These are phyloP conservation scores for Tolypocladium paradoxum DNA, from an alignment of 2,329 filamentous ascomycete species.

Conservation along the genomic window DNA sequence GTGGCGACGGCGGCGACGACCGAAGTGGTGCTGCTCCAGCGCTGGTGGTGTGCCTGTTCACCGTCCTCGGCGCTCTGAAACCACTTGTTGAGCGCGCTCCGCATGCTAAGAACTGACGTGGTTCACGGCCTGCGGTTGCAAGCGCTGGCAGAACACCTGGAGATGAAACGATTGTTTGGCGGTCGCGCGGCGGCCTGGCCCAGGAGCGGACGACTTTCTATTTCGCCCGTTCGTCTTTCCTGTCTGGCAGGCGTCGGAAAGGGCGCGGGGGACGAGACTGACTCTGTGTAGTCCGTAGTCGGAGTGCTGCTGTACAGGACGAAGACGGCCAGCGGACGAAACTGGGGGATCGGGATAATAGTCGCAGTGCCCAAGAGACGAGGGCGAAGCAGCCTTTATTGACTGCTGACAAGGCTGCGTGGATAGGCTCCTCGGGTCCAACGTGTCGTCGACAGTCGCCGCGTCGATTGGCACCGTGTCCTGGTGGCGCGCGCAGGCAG, in stretches of 20 bases:
- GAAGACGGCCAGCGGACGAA: not conserved
- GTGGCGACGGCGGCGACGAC: not conserved
- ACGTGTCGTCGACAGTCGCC: not conserved
- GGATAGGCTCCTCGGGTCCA: not conserved
- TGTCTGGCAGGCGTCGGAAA: not conserved
- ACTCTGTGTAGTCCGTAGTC: not conserved
- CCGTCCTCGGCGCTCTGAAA: conserved; percentile 16
- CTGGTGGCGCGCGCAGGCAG: not conserved
- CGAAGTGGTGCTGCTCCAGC: conserved; percentile 1
- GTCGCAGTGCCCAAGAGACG: not conserved
- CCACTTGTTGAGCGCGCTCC: conserved; percentile 14
- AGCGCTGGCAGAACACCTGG: not conserved
- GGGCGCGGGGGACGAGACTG: not conserved
- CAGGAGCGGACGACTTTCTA: no score
- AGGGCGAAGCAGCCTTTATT: not conserved
- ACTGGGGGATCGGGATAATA: not conserved
- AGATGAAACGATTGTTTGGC: not conserved
- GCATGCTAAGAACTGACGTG: not conserved
- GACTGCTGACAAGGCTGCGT: not conserved
- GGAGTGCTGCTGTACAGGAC: not conserved
- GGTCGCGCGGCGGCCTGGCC: not conserved
- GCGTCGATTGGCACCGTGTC: not conserved
- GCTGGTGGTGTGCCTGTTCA: conserved; percentile 4
- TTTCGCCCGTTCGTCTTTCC: not conserved
- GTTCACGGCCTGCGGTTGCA: not conserved